Percentiles rank a stretch among this genome's conserved stretches.
Evolutionary conservation across 1,284 basidiomycete species (phyloP).

Genomic region (Athelia sp.): DNA sequence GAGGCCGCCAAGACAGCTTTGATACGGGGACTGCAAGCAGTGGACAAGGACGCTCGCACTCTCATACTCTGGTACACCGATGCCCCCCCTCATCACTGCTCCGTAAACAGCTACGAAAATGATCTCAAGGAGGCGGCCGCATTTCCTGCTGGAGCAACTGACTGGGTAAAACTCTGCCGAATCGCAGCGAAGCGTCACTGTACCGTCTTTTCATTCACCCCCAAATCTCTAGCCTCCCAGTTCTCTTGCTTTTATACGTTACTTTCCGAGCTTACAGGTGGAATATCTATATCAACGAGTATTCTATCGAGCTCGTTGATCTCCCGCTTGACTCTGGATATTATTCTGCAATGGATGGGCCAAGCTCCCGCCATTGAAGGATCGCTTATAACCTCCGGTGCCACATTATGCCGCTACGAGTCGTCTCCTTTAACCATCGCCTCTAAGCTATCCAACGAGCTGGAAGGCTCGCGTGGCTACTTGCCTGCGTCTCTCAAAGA

Average conservation of each 20-base stretch:
- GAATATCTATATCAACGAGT: slow-evolving; percentile 15
- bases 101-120: slow-evolving; percentile 9
- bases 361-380: slow-evolving; percentile 8
- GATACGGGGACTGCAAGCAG: slow-evolving; percentile 15
- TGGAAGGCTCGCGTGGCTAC: slow-evolving; percentile 11
- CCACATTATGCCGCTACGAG: slow-evolving; percentile 9
- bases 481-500: slow-evolving; percentile 9
- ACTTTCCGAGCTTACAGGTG: slow-evolving; percentile 16
- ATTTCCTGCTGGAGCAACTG: slow-evolving; percentile 14
- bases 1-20: slow-evolving; percentile 21
- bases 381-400: slow-evolving; percentile 7
- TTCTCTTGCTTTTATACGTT: slow-evolving; percentile 14
- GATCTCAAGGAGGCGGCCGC: slow-evolving; percentile 12
- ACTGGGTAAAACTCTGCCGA: slow-evolving; percentile 19
- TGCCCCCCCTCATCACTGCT: slow-evolving; percentile 18
- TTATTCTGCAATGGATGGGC: slow-evolving; percentile 22
- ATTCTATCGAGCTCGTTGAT: slow-evolving; percentile 9
- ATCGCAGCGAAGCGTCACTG: slow-evolving; percentile 13
- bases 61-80: slow-evolving; percentile 22
- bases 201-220: slow-evolving; percentile 17
- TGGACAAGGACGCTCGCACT: slow-evolving; percentile 14
- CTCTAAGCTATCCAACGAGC: slow-evolving; percentile 10
- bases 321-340: slow-evolving; percentile 17
- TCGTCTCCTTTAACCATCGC: slow-evolving; percentile 8
- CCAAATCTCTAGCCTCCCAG: slow-evolving; percentile 2